Percentiles rank a stretch among this genome's conserved stretches.
These are phyloP conservation scores for Stylosanthes scabra DNA, from an alignment of 331 rosid species.

Conservation along the genomic window DNA sequence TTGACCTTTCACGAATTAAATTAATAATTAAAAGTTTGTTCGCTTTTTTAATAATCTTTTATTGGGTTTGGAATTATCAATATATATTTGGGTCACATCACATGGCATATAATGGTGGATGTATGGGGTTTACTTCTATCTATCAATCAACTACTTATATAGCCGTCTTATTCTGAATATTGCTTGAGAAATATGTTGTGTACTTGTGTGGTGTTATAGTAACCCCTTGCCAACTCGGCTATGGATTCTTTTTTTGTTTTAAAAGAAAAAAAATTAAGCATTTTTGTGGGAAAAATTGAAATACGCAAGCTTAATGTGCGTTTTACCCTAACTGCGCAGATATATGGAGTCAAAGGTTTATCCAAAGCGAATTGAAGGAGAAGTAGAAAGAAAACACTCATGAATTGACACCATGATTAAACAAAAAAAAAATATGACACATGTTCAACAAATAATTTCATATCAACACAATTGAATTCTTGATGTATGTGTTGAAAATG, in stretches of 20 bases:
- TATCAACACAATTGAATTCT: not conserved
- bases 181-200: conserved; percentile 2
- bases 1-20: conserved; percentile 30
- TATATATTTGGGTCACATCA: conserved; percentile 14
- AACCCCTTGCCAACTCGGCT: conserved; percentile 28
- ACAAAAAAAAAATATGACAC: not conserved
- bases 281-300: conserved; percentile 33
- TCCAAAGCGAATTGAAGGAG: not conserved
- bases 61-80: conserved; percentile 28
- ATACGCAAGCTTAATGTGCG: conserved; percentile 27
- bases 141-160: conserved; percentile 31
- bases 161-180: conserved; percentile 41
- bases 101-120: conserved; percentile 30
- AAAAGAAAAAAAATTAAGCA: not conserved
- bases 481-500: not conserved
- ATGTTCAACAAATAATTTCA: not conserved
- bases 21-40: conserved; percentile 26
- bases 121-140: conserved; percentile 42
- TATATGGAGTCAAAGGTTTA: conserved; percentile 22
- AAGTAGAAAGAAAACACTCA: conserved; percentile 2
- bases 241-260: not conserved
- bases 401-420: conserved; percentile 21
- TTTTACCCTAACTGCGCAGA: conserved; percentile 30
- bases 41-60: not conserved
- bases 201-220: not conserved